Evolutionary conservation across 257 asterid genomes (phyloP).

Genomic region (Scutellaria baicalensis): DNA sequence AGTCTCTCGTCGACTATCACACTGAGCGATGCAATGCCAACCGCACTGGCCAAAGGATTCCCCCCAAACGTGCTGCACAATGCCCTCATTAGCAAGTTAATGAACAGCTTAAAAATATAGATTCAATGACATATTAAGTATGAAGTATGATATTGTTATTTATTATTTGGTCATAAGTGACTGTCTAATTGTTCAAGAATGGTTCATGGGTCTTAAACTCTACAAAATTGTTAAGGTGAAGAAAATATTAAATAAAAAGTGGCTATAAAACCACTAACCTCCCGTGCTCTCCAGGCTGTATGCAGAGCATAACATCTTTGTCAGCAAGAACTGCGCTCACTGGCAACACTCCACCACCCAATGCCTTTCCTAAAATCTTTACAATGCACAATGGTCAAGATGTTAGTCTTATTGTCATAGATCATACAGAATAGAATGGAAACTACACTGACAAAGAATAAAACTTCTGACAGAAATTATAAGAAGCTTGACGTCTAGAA

Average conservation of each 20-base stretch:
- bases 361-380: conserved; percentile 93
- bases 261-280: conserved; percentile 45
- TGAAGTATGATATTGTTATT: background rate
- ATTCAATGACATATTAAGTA: background rate
- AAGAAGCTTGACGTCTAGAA: background rate
- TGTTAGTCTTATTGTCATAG: background rate
- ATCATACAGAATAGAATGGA: background rate
- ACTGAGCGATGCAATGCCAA: conserved; percentile 81
- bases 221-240: background rate
- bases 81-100: background rate
- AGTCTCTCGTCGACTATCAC: conserved; percentile 73
- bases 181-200: background rate
- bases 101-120: background rate
- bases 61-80: conserved; percentile 89
- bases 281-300: conserved; percentile 98
- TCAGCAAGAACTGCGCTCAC: conserved; percentile 94
- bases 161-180: background rate
- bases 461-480: background rate
- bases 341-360: conserved; percentile 97
- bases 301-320: conserved; percentile 93
- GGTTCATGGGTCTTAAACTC: background rate
- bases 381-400: conserved; percentile 10
- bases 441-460: background rate
- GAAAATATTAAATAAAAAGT: background rate
- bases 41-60: conserved; percentile 94